phyloP scores from a whole-genome alignment of 805 yeast genomes.

The Candida cerambycidarum region DNA sequence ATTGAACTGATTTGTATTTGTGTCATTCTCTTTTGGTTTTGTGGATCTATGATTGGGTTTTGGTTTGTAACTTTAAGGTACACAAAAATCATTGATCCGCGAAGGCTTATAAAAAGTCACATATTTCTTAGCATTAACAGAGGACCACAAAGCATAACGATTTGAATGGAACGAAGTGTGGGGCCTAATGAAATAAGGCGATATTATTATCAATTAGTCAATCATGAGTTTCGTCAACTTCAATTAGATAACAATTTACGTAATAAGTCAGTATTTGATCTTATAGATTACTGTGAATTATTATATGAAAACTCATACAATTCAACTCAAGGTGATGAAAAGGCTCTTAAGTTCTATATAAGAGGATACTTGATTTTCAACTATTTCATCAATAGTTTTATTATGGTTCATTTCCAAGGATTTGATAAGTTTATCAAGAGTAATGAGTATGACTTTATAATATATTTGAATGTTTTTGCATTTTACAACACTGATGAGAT shows the following conservation, averaged over 20 bases:
- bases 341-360: conserved; percentile 27
- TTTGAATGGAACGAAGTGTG: conserved; percentile 7
- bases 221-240: conserved; percentile 35
- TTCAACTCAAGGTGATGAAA: conserved; percentile 13
- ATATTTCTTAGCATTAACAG: background rate
- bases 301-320: conserved; percentile 33
- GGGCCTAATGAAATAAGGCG: conserved; percentile 16
- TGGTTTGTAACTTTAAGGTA: no score
- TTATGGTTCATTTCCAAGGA: conserved; percentile 44
- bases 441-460: conserved; percentile 39
- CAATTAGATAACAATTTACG: conserved; percentile 32
- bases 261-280: conserved; percentile 38
- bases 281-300: conserved; percentile 40
- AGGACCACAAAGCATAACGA: background rate
- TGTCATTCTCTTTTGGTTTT: no score
- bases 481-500: conserved; percentile 35
- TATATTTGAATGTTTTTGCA: conserved; percentile 41
- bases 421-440: conserved; percentile 39
- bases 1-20: no score
- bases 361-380: conserved; percentile 42
- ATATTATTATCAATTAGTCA: conserved; percentile 26
- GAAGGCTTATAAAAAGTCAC: conserved; percentile 6
- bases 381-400: conserved; percentile 42
- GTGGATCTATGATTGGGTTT: no score
- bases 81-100: conserved; percentile 2